Evolutionary conservation across 768 basidiomycete genomes (phyloP), one percentile per base, ranked within the genome.

Genomic region (Russula lepida): DNA sequence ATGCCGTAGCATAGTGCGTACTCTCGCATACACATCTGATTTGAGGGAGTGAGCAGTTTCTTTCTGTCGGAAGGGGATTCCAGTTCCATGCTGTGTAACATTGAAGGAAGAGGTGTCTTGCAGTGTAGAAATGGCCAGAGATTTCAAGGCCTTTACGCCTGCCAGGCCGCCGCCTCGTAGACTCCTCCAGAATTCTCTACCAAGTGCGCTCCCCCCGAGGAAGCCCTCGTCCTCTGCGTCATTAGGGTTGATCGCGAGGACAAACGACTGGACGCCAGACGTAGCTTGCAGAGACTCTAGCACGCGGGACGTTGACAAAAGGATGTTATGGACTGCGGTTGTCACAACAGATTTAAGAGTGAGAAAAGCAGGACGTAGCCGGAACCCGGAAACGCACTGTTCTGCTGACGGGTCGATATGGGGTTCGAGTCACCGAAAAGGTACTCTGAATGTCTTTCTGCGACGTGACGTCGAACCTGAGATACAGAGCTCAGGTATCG

Each of bases 181-280:
- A 13, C 79, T 78, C 21, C 83, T 74, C 84, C 85, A 88, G 64
- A 84, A 88, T 60, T 86, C 84, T 43, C 84, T 77, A 6, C 85
- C 86, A 8, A 74, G 66, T 4, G 80, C 47, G 1, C 84, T 81
- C 4, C 86, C 86, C 8, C 86, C 86, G 6, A 88, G 74, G 70
- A 86, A 87, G 0, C 84, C 82, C 30, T 72, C 71, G 66, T 83
- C 80, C 0, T 70, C 60, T 13, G 73, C 66, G 63, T 81, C 75
- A 15, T 66, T 64, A 5, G 84, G 81, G 64, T 85, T 79, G 28
- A 87, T 79, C 1, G 81, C 81, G 4, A 88, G 75, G 43, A 86
- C 63, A 66, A 86, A 84, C 0, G 85, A 83, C 47, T 88, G 82
- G 5, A 82, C 71, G 3, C 82, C 82, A 9, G 79, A 74, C 13